These are phyloP conservation scores for Aspergillus felis DNA, from an alignment of 2,329 filamentous ascomycete genomes.

Conservation along the genomic window DNA sequence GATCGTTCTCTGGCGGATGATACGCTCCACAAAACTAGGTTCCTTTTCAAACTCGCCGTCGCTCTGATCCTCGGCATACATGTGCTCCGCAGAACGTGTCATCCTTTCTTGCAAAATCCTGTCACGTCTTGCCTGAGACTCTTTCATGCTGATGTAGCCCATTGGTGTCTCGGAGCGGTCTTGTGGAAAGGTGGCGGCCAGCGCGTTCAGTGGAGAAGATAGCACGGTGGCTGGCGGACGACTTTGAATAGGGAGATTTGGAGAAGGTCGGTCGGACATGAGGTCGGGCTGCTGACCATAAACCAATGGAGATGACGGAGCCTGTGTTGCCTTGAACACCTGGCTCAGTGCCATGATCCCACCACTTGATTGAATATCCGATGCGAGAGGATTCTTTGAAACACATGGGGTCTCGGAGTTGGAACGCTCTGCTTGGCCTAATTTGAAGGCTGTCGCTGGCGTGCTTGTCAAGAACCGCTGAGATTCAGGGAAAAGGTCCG, in stretches of 20 bases:
- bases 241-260: constrained; percentile 43
- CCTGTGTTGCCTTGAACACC: constrained; percentile 47
- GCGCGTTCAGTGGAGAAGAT: constrained; percentile 36
- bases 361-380: constrained; percentile 32
- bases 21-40: constrained; percentile 35
- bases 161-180: constrained; percentile 40
- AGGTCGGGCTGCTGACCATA: constrained; percentile 34
- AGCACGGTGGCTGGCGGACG: constrained; percentile 29
- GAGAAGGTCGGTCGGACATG: constrained; percentile 46
- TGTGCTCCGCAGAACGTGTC: constrained; percentile 33
- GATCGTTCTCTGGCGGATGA: constrained; percentile 30
- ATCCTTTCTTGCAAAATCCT: constrained; percentile 27
- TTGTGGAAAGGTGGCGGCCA: constrained; percentile 30
- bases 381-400: constrained; percentile 42
- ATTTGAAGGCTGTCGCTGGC: constrained; percentile 37
- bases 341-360: constrained; percentile 46
- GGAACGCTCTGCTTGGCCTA: constrained; percentile 23
- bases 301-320: constrained; percentile 43
- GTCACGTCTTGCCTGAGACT: constrained; percentile 43
- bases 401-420: constrained; percentile 36
- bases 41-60: constrained; percentile 44
- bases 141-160: constrained; percentile 44
- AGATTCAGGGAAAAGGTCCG: constrained; percentile 44
- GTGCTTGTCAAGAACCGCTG: constrained; percentile 44
- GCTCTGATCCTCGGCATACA: constrained; percentile 31